Percentiles rank a stretch among this genome's conserved stretches.
Evolutionary conservation across 1,139 yeast species (phyloP).

Genomic region (Nakaseomyces uthaithaninus): DNA sequence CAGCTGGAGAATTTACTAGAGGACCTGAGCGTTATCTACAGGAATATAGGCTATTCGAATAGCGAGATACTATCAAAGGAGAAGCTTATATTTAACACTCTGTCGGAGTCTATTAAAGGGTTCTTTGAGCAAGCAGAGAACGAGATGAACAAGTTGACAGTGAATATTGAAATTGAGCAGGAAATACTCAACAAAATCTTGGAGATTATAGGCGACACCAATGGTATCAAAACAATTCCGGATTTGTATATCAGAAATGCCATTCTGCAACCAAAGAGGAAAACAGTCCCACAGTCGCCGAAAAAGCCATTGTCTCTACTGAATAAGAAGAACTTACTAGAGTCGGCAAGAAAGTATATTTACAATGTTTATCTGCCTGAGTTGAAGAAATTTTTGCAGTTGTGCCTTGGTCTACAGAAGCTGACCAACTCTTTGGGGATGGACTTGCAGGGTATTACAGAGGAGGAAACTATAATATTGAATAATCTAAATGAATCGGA

Average conservation of each 20-base stretch:
- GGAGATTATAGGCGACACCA: slow-evolving; percentile 31
- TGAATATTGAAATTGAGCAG: slow-evolving; percentile 28
- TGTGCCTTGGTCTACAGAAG: slow-evolving; percentile 19
- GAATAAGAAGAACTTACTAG: slow-evolving; percentile 29
- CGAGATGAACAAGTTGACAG: slow-evolving; percentile 28
- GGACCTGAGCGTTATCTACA: slow-evolving; percentile 32
- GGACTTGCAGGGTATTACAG: slow-evolving; percentile 6
- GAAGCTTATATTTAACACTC: slow-evolving; percentile 30
- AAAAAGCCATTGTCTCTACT: slow-evolving; percentile 31
- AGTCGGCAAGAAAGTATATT: slow-evolving; percentile 29
- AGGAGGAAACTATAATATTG: slow-evolving; percentile 3
- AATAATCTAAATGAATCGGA: slow-evolving; percentile 3
- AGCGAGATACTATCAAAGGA: slow-evolving; percentile 34
- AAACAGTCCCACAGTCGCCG: slow-evolving; percentile 29
- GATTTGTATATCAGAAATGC: slow-evolving; percentile 35
- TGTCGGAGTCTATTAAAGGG: slow-evolving; percentile 32
- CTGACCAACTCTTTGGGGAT: slow-evolving; percentile 10
- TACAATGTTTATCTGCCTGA: slow-evolving; percentile 29
- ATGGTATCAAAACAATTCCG: slow-evolving; percentile 34
- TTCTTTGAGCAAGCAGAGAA: slow-evolving; percentile 32
- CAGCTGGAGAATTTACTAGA: slow-evolving; percentile 31
- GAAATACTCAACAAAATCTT: slow-evolving; percentile 30
- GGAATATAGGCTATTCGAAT: slow-evolving; percentile 35
- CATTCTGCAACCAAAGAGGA: slow-evolving; percentile 24
- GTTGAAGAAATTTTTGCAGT: slow-evolving; percentile 22